These are phyloP conservation scores for Casaregolazyma suthepensis DNA, from an alignment of 1,139 yeast species.

Conservation along the genomic window DNA sequence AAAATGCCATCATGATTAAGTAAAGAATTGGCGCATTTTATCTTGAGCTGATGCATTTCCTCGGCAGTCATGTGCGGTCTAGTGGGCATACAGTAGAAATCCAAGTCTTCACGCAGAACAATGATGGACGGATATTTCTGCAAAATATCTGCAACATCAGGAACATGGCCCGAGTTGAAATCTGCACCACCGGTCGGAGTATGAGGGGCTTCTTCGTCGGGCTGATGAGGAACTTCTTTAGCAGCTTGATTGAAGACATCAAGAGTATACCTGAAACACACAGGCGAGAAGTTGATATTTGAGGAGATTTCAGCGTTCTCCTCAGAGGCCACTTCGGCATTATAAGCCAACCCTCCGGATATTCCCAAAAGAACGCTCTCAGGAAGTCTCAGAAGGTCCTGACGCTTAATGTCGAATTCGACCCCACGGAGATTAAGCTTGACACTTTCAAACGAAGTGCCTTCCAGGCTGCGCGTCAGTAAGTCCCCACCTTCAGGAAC, in stretches of 20 bases:
- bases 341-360: slow-evolving; percentile 83
- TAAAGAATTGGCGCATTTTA: slow-evolving; percentile 61
- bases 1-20: slow-evolving; percentile 58
- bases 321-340: slow-evolving; percentile 53
- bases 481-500: slow-evolving; percentile 10
- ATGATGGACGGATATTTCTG: slow-evolving; percentile 85
- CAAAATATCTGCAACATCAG: slow-evolving; percentile 45
- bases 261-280: slow-evolving; percentile 77
- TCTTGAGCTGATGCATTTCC: slow-evolving; percentile 56
- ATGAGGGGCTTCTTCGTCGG: slow-evolving; percentile 10
- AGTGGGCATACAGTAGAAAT: slow-evolving; percentile 77
- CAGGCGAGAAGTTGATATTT: slow-evolving; percentile 65
- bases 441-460: slow-evolving; percentile 34
- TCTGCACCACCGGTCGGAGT: background rate
- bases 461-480: background rate
- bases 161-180: slow-evolving; percentile 8
- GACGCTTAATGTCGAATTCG: slow-evolving; percentile 67
- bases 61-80: slow-evolving; percentile 23
- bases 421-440: slow-evolving; percentile 61
- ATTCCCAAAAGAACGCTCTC: slow-evolving; percentile 81
- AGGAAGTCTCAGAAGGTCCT: slow-evolving; percentile 84
- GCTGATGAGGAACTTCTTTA: slow-evolving; percentile 19
- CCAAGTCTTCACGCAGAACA: slow-evolving; percentile 89
- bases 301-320: slow-evolving; percentile 15
- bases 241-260: slow-evolving; percentile 51